Evolutionary conservation across 2,329 filamentous ascomycete genomes (phyloP).

Genomic region (Cytospora chrysosperma): DNA sequence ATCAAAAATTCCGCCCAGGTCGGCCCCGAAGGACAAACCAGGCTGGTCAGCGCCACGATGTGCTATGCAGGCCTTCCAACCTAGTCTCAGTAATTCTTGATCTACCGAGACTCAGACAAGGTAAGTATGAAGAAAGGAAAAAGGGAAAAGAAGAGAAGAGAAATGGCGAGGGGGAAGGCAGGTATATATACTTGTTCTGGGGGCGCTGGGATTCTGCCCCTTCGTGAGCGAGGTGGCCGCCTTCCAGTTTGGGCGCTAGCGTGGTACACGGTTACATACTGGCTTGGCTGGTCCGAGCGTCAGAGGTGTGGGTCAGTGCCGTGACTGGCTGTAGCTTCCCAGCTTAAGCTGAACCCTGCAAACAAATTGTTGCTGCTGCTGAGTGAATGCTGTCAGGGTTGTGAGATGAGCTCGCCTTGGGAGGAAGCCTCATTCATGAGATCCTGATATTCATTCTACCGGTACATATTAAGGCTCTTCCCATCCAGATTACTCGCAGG

Average conservation of each 20-base stretch:
- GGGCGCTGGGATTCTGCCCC: constrained; percentile 5
- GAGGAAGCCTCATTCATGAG: neutral
- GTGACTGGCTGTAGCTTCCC: neutral
- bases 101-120: constrained; percentile 31
- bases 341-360: neutral
- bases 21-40: constrained; percentile 54
- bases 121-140: constrained; percentile 22
- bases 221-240: neutral
- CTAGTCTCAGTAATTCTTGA: constrained; percentile 45
- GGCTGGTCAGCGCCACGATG: constrained; percentile 48
- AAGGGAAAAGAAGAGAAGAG: neutral
- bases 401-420: neutral
- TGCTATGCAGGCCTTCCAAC: constrained; percentile 52
- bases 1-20: constrained; percentile 52
- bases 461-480: neutral
- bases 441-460: neutral
- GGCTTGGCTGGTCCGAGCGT: neutral
- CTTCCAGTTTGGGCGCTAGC: neutral
- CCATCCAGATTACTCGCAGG: neutral
- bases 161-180: constrained; percentile 4
- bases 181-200: constrained; percentile 14
- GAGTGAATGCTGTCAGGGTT: neutral
- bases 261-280: too few species aligned
- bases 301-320: neutral
- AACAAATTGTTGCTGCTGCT: neutral